A percentile compares a stretch with the other conserved stretches of the same genome.
Conservation (phyloP, 1,139 yeast genomes). For the Saccharomyces hybrid region DNA sequence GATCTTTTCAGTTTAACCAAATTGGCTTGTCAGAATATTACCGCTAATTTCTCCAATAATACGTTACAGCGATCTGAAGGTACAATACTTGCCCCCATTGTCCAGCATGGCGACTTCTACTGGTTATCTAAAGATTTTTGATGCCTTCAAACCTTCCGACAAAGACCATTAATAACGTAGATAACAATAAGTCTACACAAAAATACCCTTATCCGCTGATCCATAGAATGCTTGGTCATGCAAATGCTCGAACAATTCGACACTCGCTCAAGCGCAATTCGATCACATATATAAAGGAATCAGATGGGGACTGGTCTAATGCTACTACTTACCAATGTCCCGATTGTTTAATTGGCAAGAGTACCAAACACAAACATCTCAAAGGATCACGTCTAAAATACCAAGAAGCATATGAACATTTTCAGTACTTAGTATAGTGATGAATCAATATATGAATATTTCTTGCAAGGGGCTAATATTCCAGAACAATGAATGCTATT, state of each 20-base stretch:
- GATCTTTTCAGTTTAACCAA: background rate
- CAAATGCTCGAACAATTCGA: background rate
- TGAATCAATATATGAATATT: too few species aligned
- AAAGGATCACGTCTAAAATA: conserved; percentile 6
- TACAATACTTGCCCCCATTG: background rate
- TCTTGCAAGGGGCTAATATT: too few species aligned
- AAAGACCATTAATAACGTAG: background rate
- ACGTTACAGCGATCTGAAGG: background rate
- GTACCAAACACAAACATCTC: conserved; percentile 6
- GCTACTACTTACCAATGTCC: conserved; percentile 5
- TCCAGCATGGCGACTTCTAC: background rate
- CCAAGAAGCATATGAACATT: conserved; percentile 4
- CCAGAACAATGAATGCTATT: too few species aligned
- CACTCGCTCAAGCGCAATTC: background rate
- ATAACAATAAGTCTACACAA: background rate
- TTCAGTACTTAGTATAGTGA: conserved; percentile 5
- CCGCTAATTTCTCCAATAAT: background rate
- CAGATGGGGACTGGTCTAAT: background rate
- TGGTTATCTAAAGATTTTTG: background rate
- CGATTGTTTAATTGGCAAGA: conserved; percentile 8
- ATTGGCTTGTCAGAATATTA: background rate
- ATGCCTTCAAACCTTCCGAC: background rate
- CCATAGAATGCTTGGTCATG: background rate
- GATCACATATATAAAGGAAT: background rate
- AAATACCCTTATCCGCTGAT: background rate